Base-by-base conservation (phyloP, 2,329 filamentous ascomycete species). In the Talaromyces sp. region DNA sequence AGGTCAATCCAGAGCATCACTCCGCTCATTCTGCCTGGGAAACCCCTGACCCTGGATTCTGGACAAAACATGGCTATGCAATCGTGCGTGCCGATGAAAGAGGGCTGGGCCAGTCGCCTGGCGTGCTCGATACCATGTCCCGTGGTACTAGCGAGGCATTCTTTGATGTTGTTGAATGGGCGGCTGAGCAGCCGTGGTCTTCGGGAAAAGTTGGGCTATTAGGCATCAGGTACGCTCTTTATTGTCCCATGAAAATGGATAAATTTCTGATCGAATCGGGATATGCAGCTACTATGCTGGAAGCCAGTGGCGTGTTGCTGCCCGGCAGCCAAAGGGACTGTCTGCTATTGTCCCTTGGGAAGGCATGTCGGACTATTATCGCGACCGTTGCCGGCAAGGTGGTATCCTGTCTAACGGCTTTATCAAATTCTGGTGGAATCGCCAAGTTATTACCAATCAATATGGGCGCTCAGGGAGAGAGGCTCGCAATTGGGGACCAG, bases 361-460 rank as follows among this genome's bases (percentile, higher is more conserved):
- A 65, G 81, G 81, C 2, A 83, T 83, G 80, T 79, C 76, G 0
- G 81, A 84, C 62, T 83, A 82, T 63, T 84, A 82, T 63, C 75
- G 81, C 0, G 85, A 87, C 62, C 74, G 83, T 0, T 85, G 82
- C 63, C 78, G 84, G 0, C 85, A 88, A 60, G 85, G 85, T 0
- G 85, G 85, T 0, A 87, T 88, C 52, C 68, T 86, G 2, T 83
- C 83, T 0, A 81, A 86, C 64, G 69, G 68, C 0, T 87, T 86
- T 65, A 87, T 88, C 65, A 68, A 73, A 14, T 84, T 87, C 65
- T 89, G 86, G 86, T 88, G 85, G 85, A 80, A 88, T 65, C 78
- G 85, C 0, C 86, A 88, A 17, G 58, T 60, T 14, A 75, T 88
- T 6, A 78, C 79, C 0, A 90, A 89, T 66, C 88, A 91, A 70